Percentiles rank a stretch among this genome's conserved stretches.
Conservation (phyloP, 345 rosid species). For the Anastatica hierochuntica region DNA sequence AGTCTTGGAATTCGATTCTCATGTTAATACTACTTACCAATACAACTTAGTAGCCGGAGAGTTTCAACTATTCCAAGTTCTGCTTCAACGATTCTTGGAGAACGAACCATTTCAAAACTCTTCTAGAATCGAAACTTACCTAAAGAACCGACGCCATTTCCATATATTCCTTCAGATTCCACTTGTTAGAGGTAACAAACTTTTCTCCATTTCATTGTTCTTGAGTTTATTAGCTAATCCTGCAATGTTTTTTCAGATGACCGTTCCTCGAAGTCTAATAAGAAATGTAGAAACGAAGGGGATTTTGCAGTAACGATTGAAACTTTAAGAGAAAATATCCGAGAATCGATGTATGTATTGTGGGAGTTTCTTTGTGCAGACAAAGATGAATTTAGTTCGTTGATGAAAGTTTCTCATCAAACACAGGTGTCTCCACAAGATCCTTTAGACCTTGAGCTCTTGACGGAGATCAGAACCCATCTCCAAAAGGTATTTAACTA, state of each 20-base stretch:
- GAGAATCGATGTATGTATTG: conserved; percentile 42
- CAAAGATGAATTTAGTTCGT: conserved; percentile 29
- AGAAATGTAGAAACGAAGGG: conserved; percentile 34
- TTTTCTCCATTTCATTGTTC: not conserved
- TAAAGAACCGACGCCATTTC: conserved; percentile 43
- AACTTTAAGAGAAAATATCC: conserved; percentile 29
- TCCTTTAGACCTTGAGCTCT: conserved; percentile 37
- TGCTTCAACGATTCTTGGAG: conserved; percentile 65
- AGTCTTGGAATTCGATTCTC: conserved; percentile 35
- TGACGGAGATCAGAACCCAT: conserved; percentile 35
- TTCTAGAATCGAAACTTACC: conserved; percentile 49
- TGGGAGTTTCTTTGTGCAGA: conserved; percentile 58
- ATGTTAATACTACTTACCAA: conserved; percentile 28
- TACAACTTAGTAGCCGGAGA: conserved; percentile 68
- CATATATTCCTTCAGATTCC: conserved; percentile 70
- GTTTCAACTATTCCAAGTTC: conserved; percentile 75
- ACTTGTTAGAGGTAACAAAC: conserved; percentile 49
- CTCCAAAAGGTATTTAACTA: conserved; percentile 46
- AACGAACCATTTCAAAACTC: conserved; percentile 64
- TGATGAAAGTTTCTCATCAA: conserved; percentile 27
- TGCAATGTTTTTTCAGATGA: conserved; percentile 35
- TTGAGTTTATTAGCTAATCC: not conserved
- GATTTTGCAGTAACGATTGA: conserved; percentile 34
- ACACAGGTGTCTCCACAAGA: conserved; percentile 37
- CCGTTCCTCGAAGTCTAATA: conserved; percentile 30